Evolutionary conservation across 164 flowering plant species (phyloP).

Genomic region (Tetracentron sinense): DNA sequence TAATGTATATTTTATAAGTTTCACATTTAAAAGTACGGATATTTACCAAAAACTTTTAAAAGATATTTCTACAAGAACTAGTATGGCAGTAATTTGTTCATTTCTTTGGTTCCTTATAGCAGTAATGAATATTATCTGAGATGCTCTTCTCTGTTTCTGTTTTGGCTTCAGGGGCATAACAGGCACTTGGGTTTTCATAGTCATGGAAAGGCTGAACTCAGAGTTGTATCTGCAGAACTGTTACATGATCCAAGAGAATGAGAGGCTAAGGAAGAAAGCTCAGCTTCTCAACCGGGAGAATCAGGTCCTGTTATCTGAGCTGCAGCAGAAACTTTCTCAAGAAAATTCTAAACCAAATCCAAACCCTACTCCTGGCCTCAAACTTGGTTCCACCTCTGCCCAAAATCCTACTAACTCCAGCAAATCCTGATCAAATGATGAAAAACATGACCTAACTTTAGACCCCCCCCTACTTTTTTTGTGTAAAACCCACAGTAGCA

Average conservation of each 20-base stretch:
- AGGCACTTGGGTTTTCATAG: neutral
- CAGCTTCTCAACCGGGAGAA: slow-evolving; percentile 53
- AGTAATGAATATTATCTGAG: too few species aligned
- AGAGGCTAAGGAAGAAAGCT: slow-evolving; percentile 56
- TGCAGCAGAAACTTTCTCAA: slow-evolving; percentile 28
- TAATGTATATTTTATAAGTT: too few species aligned
- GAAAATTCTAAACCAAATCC: slow-evolving; percentile 10
- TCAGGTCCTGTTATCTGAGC: slow-evolving; percentile 46
- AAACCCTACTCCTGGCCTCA: slow-evolving; percentile 8
- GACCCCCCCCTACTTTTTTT: neutral
- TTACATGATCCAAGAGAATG: slow-evolving; percentile 52
- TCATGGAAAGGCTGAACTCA: slow-evolving; percentile 56
- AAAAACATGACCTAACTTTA: neutral
- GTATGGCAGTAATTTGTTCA: too few species aligned
- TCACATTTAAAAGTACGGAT: too few species aligned
- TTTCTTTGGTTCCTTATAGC: too few species aligned
- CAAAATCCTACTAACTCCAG: slow-evolving; percentile 24
- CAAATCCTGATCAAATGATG: slow-evolving; percentile 22
- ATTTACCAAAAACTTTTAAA: too few species aligned
- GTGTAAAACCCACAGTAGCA: slow-evolving; percentile 2
- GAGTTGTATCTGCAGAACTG: slow-evolving; percentile 53
- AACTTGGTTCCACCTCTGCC: slow-evolving; percentile 9
- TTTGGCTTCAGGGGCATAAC: neutral
- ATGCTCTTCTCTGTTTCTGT: too few species aligned
- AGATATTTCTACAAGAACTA: too few species aligned